Evolutionary conservation across 768 basidiomycete genomes (phyloP).

Genomic region (Lactifluus subvellereus): DNA sequence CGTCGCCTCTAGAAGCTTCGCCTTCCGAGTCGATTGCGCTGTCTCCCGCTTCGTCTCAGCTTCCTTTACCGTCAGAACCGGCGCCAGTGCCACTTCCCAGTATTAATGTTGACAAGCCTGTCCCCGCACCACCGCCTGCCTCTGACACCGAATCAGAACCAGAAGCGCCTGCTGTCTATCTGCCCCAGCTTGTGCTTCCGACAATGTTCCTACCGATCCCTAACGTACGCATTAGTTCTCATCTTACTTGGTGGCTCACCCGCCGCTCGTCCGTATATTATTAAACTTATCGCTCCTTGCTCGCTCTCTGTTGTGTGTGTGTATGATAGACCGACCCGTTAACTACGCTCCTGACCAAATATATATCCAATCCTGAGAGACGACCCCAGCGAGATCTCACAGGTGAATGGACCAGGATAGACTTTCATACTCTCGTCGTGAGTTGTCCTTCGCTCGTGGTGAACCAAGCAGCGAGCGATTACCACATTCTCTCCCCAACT

Average conservation of each 20-base stretch:
- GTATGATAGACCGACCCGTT: slow-evolving; percentile 69
- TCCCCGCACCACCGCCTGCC: slow-evolving; percentile 36
- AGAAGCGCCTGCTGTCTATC: slow-evolving; percentile 51
- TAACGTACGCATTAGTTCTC: slow-evolving; percentile 66
- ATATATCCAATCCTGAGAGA: slow-evolving; percentile 69
- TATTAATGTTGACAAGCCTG: slow-evolving; percentile 49
- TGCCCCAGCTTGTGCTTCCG: slow-evolving; percentile 63
- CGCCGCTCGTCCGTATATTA: slow-evolving; percentile 36
- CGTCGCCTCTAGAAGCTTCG: slow-evolving; percentile 34
- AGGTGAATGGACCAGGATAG: slow-evolving; percentile 67
- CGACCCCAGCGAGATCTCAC: slow-evolving; percentile 66
- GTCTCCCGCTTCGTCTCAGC: slow-evolving; percentile 17
- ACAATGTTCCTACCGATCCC: slow-evolving; percentile 87
- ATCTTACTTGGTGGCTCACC: slow-evolving; percentile 59
- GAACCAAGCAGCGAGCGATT: neutral
- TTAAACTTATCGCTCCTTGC: slow-evolving; percentile 24
- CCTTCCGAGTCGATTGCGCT: slow-evolving; percentile 42
- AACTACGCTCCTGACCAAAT: slow-evolving; percentile 75
- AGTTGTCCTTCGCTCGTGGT: slow-evolving; percentile 31
- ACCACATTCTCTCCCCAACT: neutral
- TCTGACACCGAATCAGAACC: slow-evolving; percentile 42
- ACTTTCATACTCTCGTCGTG: slow-evolving; percentile 78
- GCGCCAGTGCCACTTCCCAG: slow-evolving; percentile 24
- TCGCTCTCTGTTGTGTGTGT: slow-evolving; percentile 21
- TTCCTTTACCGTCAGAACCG: slow-evolving; percentile 24